Evolutionary conservation across 2,329 filamentous ascomycete species (phyloP).

Genomic region (Coniella lustricola): DNA sequence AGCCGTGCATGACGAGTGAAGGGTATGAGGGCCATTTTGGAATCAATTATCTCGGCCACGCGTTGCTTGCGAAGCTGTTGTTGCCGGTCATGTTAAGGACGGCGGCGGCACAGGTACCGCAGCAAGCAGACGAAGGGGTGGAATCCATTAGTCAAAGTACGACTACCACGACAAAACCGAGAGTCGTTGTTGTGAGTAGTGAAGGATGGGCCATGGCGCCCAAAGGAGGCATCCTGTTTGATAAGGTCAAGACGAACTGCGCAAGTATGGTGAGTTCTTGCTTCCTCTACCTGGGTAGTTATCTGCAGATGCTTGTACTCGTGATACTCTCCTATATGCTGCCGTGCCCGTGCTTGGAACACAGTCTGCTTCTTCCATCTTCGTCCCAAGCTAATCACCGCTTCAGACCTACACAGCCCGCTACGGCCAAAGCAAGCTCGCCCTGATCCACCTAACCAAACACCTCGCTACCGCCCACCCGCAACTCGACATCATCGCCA

Average conservation of each 20-base stretch:
- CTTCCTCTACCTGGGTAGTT: too few species aligned
- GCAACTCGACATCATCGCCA: slow-evolving; percentile 26
- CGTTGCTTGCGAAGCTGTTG: slow-evolving; percentile 30
- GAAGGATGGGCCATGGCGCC: slow-evolving; percentile 21
- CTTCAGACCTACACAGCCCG: slow-evolving; percentile 25
- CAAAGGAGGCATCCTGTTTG: slow-evolving; percentile 26
- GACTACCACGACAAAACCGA: not conserved
- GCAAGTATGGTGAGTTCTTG: slow-evolving; percentile 9
- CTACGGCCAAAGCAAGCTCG: slow-evolving; percentile 42
- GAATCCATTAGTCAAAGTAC: too few species aligned
- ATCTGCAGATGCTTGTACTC: too few species aligned
- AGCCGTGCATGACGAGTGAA: slow-evolving; percentile 26
- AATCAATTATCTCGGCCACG: slow-evolving; percentile 37
- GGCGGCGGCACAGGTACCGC: slow-evolving; percentile 2
- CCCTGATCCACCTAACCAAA: slow-evolving; percentile 36
- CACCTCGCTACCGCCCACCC: slow-evolving; percentile 33
- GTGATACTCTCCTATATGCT: too few species aligned
- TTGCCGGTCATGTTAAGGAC: slow-evolving; percentile 26
- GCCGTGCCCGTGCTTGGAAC: too few species aligned
- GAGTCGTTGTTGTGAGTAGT: slow-evolving; percentile 20
- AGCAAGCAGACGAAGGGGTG: not conserved
- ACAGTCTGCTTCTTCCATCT: too few species aligned
- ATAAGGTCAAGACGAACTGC: slow-evolving; percentile 22
- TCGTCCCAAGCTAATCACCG: too few species aligned
- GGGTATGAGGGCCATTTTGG: slow-evolving; percentile 38